phyloP scores from a whole-genome alignment of 2,329 filamentous ascomycete genomes.

The Teratosphaeria epicoccoides region DNA sequence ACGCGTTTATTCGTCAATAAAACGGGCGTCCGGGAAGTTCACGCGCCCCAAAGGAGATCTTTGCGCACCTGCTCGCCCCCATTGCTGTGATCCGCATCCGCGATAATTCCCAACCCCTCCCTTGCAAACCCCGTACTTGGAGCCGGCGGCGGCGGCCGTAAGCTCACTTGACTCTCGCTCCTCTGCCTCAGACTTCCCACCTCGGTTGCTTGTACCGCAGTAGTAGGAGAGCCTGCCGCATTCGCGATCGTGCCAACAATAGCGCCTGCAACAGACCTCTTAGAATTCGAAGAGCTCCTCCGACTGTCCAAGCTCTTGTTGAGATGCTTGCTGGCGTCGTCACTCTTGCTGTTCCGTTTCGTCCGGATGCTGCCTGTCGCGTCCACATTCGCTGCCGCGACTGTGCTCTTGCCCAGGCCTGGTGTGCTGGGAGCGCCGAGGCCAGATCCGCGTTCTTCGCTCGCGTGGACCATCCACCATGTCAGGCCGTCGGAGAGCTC shows the following conservation, averaged over 20 bases:
- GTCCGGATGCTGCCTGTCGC: slow-evolving; percentile 58
- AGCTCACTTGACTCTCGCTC: slow-evolving; percentile 21
- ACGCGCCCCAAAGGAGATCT: slow-evolving; percentile 34
- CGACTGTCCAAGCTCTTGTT: slow-evolving; percentile 86
- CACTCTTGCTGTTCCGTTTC: slow-evolving; percentile 32
- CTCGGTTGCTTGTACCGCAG: not conserved
- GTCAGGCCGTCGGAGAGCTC: slow-evolving; percentile 87
- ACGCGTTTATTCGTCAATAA: not conserved
- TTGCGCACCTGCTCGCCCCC: slow-evolving; percentile 32
- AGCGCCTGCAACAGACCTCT: slow-evolving; percentile 51
- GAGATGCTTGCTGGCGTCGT: slow-evolving; percentile 40
- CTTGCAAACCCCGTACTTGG: not conserved
- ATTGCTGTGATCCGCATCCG: slow-evolving; percentile 20
- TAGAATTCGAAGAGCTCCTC: slow-evolving; percentile 76
- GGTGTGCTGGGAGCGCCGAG: slow-evolving; percentile 79
- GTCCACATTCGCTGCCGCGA: slow-evolving; percentile 77
- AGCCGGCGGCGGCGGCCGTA: slow-evolving; percentile 8
- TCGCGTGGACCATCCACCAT: slow-evolving; percentile 92
- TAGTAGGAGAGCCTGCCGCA: slow-evolving; percentile 4
- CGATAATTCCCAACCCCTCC: slow-evolving; percentile 13
- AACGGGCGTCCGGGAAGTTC: not conserved
- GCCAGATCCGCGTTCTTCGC: slow-evolving; percentile 67
- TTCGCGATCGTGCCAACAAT: slow-evolving; percentile 8
- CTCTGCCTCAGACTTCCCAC: slow-evolving; percentile 12
- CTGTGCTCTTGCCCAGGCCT: slow-evolving; percentile 81